Evolutionary conservation across 2,329 filamentous ascomycete species (phyloP).

Genomic region (Lecanosticta acicola): DNA sequence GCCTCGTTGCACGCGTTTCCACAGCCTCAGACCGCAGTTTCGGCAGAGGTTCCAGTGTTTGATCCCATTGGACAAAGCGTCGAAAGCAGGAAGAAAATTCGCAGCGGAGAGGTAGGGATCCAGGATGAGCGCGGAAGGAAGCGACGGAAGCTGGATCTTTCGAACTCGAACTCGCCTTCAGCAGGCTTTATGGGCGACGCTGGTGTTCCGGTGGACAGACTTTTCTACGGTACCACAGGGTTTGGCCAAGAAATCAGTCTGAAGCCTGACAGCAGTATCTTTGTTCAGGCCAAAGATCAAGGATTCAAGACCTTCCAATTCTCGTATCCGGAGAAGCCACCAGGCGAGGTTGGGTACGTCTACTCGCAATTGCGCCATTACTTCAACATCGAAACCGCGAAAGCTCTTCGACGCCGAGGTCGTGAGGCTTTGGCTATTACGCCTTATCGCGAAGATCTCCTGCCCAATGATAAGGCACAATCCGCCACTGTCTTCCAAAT

Average conservation of each 20-base stretch:
- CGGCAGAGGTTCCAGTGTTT: slow-evolving; percentile 3
- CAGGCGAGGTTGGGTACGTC: slow-evolving; percentile 26
- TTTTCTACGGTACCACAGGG: slow-evolving; percentile 32
- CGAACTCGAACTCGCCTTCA: neutral
- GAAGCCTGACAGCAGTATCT: slow-evolving; percentile 4
- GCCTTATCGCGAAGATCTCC: slow-evolving; percentile 29
- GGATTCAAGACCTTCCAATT: slow-evolving; percentile 23
- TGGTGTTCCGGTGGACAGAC: slow-evolving; percentile 26
- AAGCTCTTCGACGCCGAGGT: slow-evolving; percentile 17
- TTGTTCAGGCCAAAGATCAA: neutral
- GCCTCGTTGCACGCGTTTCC: slow-evolving; percentile 2
- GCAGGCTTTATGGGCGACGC: slow-evolving; percentile 18
- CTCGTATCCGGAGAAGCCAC: slow-evolving; percentile 6
- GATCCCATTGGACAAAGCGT: slow-evolving; percentile 13
- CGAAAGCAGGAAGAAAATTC: slow-evolving; percentile 12
- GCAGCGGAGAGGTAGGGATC: slow-evolving; percentile 24
- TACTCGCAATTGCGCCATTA: slow-evolving; percentile 27
- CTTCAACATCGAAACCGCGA: slow-evolving; percentile 13
- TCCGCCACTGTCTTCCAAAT: slow-evolving; percentile 31
- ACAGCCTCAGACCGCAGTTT: neutral
- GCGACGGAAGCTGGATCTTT: slow-evolving; percentile 30
- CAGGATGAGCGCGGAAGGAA: slow-evolving; percentile 30
- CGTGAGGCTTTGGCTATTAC: slow-evolving; percentile 25
- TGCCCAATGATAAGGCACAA: slow-evolving; percentile 13
- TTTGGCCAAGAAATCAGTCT: slow-evolving; percentile 23